A percentile compares a stretch with the other conserved stretches of the same genome.
Evolutionary conservation across 208 protist genomes (phyloP).

Genomic region (Leishmania arabica): DNA sequence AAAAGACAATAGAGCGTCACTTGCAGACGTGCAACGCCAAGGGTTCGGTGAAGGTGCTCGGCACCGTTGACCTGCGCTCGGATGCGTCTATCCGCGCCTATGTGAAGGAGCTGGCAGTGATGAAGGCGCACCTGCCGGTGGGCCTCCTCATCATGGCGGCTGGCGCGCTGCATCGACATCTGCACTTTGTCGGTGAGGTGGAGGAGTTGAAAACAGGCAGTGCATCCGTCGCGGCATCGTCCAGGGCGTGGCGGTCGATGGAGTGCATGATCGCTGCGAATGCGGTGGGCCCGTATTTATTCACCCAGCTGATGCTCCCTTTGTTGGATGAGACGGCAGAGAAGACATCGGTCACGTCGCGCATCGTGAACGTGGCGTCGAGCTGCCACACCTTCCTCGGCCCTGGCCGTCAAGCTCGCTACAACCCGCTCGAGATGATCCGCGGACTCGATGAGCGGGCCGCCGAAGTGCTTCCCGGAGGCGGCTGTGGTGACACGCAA

Average conservation of each 20-base stretch:
- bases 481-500: not conserved
- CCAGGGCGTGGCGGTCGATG: slow-evolving; percentile 38
- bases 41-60: slow-evolving; percentile 59
- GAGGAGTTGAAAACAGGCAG: slow-evolving; percentile 17
- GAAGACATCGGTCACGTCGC: slow-evolving; percentile 56
- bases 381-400: slow-evolving; percentile 86
- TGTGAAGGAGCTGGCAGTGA: slow-evolving; percentile 36
- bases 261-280: slow-evolving; percentile 87
- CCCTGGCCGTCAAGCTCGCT: slow-evolving; percentile 14
- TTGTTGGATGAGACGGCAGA: slow-evolving; percentile 64
- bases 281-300: slow-evolving; percentile 74
- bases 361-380: slow-evolving; percentile 87
- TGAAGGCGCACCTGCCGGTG: slow-evolving; percentile 50
- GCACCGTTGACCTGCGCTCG: slow-evolving; percentile 65
- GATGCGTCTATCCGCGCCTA: slow-evolving; percentile 73
- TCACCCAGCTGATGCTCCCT: slow-evolving; percentile 77
- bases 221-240: slow-evolving; percentile 15
- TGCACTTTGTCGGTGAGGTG: slow-evolving; percentile 33
- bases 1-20: slow-evolving; percentile 38
- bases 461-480: slow-evolving; percentile 13
- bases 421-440: slow-evolving; percentile 69
- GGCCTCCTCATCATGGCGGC: slow-evolving; percentile 80
- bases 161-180: slow-evolving; percentile 63
- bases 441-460: slow-evolving; percentile 37
- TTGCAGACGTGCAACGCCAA: slow-evolving; percentile 17